Evolutionary conservation across 805 yeast genomes (phyloP), one percentile per base, ranked within the genome.

Genomic region (Monosporozyma siamensis): DNA sequence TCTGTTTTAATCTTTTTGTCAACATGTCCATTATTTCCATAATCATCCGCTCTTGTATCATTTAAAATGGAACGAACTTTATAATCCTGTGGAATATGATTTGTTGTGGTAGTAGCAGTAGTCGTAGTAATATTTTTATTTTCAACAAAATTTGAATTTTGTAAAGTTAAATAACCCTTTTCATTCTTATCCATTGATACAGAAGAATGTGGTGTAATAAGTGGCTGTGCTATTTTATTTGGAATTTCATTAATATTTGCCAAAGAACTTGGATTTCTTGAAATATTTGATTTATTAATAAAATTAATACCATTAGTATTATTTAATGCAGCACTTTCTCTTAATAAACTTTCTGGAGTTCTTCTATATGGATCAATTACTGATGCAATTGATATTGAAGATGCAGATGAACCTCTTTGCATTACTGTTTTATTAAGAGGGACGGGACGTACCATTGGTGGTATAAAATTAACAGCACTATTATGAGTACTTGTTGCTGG

Each of bases 401-500:
- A 39, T 4, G 10, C 21, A n/a, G 36, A 29, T 17, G 27, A 24
- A 20, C 26, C 27, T 29, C 32, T 29, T 7, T 29, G 32, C 20
- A 29, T 29, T 10, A 29, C 32, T 23, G 6, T 39, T 8, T 21
- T 31, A 12, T 17, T n/a, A 15, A 39, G 23, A 22, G 42, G 42
- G 8, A 39, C 17, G 8, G 42, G 42, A 9, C 42, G 25, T 15
- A 39, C n/a, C 21, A 31, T 38, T 10, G 36, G 35, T 14, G 42
- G 42, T 4, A 39, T 39, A 15, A 29, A 29, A 23, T 24, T 40
- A 24, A 35, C 26, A 15, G 22, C 26, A 35, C 30, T 24, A 15
- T 24, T 35, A 34, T 34, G 38, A 6, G 29, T 21, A n/a, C 34
- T 30, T 20, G 34, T 22, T 2, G 39, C 46, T 18, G 46, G 46